Base-by-base conservation (phyloP, 2,329 filamentous ascomycete species). In the Monosporascus sp. region DNA sequence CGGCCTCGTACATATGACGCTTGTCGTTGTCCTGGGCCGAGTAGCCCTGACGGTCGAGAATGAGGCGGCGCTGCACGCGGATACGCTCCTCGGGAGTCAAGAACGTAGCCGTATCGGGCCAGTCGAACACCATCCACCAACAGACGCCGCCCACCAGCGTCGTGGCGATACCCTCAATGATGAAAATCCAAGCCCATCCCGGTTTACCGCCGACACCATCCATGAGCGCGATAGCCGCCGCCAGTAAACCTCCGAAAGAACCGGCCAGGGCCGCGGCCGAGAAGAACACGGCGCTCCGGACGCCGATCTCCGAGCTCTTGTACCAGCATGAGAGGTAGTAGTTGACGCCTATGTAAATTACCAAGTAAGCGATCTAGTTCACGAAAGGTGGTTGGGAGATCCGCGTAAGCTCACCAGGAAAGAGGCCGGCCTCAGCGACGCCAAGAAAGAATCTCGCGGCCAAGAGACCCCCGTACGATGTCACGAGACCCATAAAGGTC, bases 1-100 rank as follows among this genome's bases (percentile, higher is more conserved):
- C 75, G 3, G 81, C 68, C 8, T 74, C 75, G 53, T 82, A 72
- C 80, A 83, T 83, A 48, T 66, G 71, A 3, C 70, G 71, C 3
- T 72, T 72, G 18, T 69, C 71, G n/a, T 64, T 63, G 45, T 78
- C 76, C 3, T 71, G 68, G 3, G 65, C 63, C 7, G 2, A 81
- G 68, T 5, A 77, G 58, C 11, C 62, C 58, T 46, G 42, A 8
- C 42, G 42, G 42, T 46, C 42, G 5, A 46, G 42, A 27, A 46
- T 46, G 22, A 46, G 42, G 20, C 42, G 42, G 20, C 42, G 42
- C 22, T 46, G 42, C 2, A 31, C 42, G 24, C 42, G 42, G 22
- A 27, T 46, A 25, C 71, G 70, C 61, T 80, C 75, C 14, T 75
- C 70, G 0, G 71, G 65, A 15, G 59, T 73, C n/a, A 80, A 66